Evolutionary conservation across 1,284 basidiomycete genomes (phyloP).

Genomic region (Tranzscheliella williamsii): DNA sequence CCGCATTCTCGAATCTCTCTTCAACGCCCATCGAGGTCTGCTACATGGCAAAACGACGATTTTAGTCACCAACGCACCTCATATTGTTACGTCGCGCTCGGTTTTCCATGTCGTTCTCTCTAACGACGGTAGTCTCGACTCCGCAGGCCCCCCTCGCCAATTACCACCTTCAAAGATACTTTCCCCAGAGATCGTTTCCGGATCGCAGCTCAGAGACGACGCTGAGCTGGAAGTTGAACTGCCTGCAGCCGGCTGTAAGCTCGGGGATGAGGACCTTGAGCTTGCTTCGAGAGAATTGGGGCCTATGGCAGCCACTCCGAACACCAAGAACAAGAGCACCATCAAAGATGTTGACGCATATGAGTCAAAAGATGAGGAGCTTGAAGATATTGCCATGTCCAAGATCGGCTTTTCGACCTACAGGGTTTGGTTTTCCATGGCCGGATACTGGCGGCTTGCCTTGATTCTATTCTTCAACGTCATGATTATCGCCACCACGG

Average conservation of each 20-base stretch:
- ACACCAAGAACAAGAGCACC: background rate
- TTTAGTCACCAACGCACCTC: conserved; percentile 28
- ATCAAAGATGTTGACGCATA: background rate
- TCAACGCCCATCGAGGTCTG: conserved; percentile 6
- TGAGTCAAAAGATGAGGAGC: background rate
- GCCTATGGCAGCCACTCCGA: background rate
- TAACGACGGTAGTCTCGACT: background rate
- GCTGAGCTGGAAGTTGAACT: no score
- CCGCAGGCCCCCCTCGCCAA: background rate
- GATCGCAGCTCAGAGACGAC: no score
- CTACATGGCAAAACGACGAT: conserved; percentile 28
- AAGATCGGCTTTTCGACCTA: background rate
- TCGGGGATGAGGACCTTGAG: background rate
- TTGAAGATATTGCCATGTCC: background rate
- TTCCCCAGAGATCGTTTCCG: background rate
- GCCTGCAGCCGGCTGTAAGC: no score
- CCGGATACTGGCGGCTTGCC: background rate
- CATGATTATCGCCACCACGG: background rate
- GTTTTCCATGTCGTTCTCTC: background rate
- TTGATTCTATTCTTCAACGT: background rate
- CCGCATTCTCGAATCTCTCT: conserved; percentile 8
- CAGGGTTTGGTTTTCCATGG: background rate
- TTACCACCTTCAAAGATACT: no score
- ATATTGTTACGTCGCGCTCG: conserved; percentile 3
- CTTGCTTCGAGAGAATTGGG: background rate